Evolutionary conservation across 1,284 basidiomycete species (phyloP), one percentile per base, ranked within the genome.

Genomic region (Cutaneotrichosporon cavernicola): DNA sequence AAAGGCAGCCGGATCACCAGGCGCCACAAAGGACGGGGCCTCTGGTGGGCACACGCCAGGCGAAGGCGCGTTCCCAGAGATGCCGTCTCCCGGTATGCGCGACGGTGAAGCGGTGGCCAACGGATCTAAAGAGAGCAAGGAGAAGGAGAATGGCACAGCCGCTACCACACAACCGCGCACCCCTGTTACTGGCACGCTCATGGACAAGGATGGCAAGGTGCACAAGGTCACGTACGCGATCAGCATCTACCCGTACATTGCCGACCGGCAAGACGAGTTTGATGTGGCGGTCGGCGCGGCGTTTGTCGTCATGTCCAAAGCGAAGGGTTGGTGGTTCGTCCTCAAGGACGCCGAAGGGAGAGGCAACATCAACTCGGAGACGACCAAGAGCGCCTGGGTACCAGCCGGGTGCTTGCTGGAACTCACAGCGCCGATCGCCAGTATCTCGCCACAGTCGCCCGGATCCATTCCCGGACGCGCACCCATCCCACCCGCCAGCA

Each of bases 261-360:
- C 94, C 10, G 94, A 97, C 80, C 89, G 95, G 75, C 91, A 92
- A 58, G 96, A 99, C 79, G 97, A 99, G 78, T 98, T 98, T 78
- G 93, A 98, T 76, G 96, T 99, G 3, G 88, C 90, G 52, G 93
- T 98, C 38, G 90, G 90, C 40, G 90, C 94, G 74, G 92, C 91
- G 0, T 98, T 97, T 79, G 88, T 97, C 70, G 96, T 98, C 73
- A 83, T 97, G 61, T 92, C 91, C 64, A 89, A 96, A 68, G 90
- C 93, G 16, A 89, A 95, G 67, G 97, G 97, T 0, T 99, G 97
- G 97, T 99, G 96, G 93, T 91, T 97, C 40, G 96, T 99, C 4
- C 94, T 98, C 76, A 87, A 91, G 38, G 97, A 99, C 78, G 89
- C 90, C 26, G 87, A 87, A 53, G 94, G 93, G 2, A 86, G 88